A percentile compares a stretch with the other conserved stretches of the same genome.
These are phyloP conservation scores for Gossypium herbaceum DNA, from an alignment of 345 rosid species.

Conservation along the genomic window DNA sequence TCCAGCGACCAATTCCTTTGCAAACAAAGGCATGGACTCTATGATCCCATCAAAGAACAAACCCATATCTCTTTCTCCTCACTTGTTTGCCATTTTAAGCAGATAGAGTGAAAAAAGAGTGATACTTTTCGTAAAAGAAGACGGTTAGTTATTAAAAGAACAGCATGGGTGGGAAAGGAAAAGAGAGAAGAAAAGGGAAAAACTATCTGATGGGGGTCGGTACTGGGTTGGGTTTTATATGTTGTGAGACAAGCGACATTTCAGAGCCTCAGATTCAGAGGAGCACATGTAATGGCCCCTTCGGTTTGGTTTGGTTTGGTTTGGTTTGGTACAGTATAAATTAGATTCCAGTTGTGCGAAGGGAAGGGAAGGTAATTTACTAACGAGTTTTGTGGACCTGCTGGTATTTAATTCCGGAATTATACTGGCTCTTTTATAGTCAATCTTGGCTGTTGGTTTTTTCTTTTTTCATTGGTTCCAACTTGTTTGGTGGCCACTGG, in stretches of 20 bases:
- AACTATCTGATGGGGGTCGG: neutral
- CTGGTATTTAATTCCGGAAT: neutral
- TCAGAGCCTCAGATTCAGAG: constrained; percentile 5
- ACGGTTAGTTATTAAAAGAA: neutral
- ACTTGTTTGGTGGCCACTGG: neutral
- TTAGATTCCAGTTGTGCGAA: neutral
- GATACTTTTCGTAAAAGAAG: neutral
- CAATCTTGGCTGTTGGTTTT: neutral
- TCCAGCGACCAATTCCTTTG: constrained; percentile 82
- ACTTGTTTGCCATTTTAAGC: constrained; percentile 37
- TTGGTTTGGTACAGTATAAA: too few relatives aligned
- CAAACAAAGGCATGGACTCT: constrained; percentile 71
- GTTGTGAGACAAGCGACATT: constrained; percentile 13
- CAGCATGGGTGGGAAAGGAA: neutral
- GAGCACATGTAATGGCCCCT: neutral
- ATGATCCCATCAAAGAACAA: constrained; percentile 40
- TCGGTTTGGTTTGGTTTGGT: neutral
- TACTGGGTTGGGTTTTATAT: constrained; percentile 24
- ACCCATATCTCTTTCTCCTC: constrained; percentile 48
- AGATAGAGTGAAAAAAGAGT: constrained; percentile 17
- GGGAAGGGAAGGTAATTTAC: neutral
- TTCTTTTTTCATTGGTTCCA: neutral
- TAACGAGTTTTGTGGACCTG: neutral
- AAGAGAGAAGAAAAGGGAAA: neutral
- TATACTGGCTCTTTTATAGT: neutral